Evolutionary conservation across 805 yeast genomes (phyloP).

Genomic region (Monosporozyma siamensis): DNA sequence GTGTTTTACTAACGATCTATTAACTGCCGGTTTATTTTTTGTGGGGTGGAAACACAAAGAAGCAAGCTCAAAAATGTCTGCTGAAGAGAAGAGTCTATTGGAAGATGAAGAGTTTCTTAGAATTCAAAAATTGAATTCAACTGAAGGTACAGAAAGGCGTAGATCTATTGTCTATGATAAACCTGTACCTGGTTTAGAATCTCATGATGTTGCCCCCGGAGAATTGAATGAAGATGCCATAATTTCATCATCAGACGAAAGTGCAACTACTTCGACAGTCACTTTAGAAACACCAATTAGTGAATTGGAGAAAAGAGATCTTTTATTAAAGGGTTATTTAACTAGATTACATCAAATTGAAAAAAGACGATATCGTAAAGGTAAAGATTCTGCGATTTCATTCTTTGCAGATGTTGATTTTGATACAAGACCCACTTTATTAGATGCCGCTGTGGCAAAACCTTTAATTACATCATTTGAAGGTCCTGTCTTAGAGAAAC

Average conservation of each 20-base stretch:
- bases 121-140: conserved; percentile 20
- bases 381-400: conserved; percentile 30
- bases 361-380: conserved; percentile 7
- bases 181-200: neutral
- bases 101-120: conserved; percentile 19
- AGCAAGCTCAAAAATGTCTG: no score
- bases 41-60: no score
- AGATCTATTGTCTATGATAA: conserved; percentile 12
- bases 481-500: conserved; percentile 26
- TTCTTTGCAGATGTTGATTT: conserved; percentile 48
- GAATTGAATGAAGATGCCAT: neutral
- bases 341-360: conserved; percentile 8
- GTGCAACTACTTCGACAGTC: neutral
- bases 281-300: neutral
- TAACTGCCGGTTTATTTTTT: no score
- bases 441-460: conserved; percentile 38
- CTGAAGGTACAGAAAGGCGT: conserved; percentile 9
- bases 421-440: conserved; percentile 35
- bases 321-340: conserved; percentile 7
- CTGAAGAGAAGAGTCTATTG: conserved; percentile 11
- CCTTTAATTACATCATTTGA: conserved; percentile 26
- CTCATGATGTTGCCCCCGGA: neutral
- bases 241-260: neutral
- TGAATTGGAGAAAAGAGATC: conserved; percentile 4
- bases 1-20: no score